These are phyloP conservation scores for Hericium erinaceus DNA, from an alignment of 768 basidiomycete genomes.

Conservation along the genomic window DNA sequence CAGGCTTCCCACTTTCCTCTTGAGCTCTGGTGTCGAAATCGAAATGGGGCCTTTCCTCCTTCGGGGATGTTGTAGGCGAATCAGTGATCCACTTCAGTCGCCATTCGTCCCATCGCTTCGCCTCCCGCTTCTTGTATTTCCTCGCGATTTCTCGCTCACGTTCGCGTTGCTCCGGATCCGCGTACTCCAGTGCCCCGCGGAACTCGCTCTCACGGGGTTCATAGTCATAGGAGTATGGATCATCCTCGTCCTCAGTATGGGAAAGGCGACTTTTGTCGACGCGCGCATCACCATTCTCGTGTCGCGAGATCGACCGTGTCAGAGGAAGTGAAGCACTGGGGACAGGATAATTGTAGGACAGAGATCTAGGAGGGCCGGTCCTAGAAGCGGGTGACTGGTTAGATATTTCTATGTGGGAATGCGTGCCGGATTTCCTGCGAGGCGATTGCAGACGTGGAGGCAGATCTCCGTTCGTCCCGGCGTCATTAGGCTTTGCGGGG, in stretches of 20 bases:
- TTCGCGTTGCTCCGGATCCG: slow-evolving; percentile 25
- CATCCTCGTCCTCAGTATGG: slow-evolving; percentile 24
- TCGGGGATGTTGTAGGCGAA: slow-evolving; percentile 25
- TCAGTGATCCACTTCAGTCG: slow-evolving; percentile 43
- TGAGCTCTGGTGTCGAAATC: not conserved
- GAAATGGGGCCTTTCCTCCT: not conserved
- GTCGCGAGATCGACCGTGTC: slow-evolving; percentile 15
- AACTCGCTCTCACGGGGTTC: slow-evolving; percentile 36
- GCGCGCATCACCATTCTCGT: slow-evolving; percentile 20
- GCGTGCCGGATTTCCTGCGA: not conserved
- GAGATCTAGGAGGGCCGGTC: slow-evolving; percentile 66
- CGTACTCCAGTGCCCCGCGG: slow-evolving; percentile 51
- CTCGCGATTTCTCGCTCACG: slow-evolving; percentile 29
- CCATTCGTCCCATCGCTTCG: slow-evolving; percentile 29
- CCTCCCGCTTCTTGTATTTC: slow-evolving; percentile 46
- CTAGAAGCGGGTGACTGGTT: slow-evolving; percentile 45
- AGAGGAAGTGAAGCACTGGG: slow-evolving; percentile 31
- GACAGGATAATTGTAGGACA: slow-evolving; percentile 55
- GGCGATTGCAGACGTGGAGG: not conserved
- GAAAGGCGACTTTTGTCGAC: slow-evolving; percentile 21
- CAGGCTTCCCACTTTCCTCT: not conserved
- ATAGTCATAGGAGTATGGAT: slow-evolving; percentile 22
- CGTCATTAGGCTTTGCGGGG: not conserved
- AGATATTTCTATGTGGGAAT: not conserved
- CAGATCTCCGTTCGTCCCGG: not conserved